Conservation (phyloP, 108 stramenopile species). For the Schizochytrium sp. region DNA sequence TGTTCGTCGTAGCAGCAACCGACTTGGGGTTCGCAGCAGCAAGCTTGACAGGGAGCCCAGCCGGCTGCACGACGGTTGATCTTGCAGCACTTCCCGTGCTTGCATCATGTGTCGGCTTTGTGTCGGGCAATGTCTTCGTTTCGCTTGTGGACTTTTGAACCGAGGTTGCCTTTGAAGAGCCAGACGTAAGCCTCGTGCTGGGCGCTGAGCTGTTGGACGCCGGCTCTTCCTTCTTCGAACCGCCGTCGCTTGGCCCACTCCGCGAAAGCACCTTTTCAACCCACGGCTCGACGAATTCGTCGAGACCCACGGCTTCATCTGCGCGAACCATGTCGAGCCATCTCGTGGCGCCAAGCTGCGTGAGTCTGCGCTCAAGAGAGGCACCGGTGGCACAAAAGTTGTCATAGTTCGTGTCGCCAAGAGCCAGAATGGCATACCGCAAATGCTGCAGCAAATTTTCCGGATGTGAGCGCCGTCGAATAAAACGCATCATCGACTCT, state of each 20-base stretch:
- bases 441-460: conserved; percentile 32
- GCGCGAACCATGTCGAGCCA: conserved; percentile 51
- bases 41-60: neutral
- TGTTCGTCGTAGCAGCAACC: neutral
- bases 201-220: no score
- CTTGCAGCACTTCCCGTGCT: neutral
- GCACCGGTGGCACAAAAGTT: conserved; percentile 69
- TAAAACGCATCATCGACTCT: neutral
- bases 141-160: no score
- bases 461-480: conserved; percentile 18
- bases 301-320: conserved; percentile 79
- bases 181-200: no score
- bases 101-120: neutral
- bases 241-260: no score
- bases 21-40: neutral
- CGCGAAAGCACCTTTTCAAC: conserved; percentile 14
- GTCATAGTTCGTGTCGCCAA: conserved; percentile 75
- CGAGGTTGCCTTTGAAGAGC: no score
- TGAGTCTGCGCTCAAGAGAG: conserved; percentile 50
- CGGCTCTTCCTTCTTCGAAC: no score
- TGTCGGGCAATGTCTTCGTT: no score
- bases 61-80: neutral
- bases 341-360: conserved; percentile 59
- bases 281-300: conserved; percentile 76
- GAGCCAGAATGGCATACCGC: conserved; percentile 59